These are phyloP conservation scores for Alternaria sp. DNA, from an alignment of 2,329 filamentous ascomycete species.

Conservation along the genomic window DNA sequence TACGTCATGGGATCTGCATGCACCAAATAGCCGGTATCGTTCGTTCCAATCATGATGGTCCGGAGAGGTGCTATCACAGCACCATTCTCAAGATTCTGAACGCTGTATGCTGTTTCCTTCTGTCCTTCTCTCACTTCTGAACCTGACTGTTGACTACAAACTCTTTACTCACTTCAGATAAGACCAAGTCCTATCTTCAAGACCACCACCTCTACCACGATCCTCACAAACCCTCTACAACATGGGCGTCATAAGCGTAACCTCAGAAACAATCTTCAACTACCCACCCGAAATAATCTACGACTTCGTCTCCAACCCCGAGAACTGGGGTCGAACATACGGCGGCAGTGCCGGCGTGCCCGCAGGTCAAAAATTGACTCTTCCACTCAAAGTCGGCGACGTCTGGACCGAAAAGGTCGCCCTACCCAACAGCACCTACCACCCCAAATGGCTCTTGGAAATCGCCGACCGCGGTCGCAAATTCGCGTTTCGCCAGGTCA, in stretches of 20 bases:
- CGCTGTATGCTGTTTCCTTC: fast-evolving
- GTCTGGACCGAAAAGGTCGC: background rate
- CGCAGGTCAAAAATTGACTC: fast-evolving
- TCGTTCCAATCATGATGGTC: background rate
- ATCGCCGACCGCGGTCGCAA: background rate
- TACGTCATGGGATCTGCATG: background rate
- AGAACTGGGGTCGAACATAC: background rate
- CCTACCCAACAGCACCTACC: background rate
- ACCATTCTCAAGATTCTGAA: background rate
- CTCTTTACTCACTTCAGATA: too few relatives aligned
- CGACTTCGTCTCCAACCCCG: background rate
- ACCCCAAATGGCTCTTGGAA: background rate
- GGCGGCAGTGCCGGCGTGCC: background rate
- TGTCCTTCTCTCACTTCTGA: background rate
- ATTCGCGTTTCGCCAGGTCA: background rate
- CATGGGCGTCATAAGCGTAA: background rate
- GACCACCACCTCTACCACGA: too few relatives aligned
- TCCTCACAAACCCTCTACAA: too few relatives aligned
- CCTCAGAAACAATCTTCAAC: background rate
- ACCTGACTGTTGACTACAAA: too few relatives aligned
- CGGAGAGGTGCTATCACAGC: background rate
- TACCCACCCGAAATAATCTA: background rate
- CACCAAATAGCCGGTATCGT: background rate
- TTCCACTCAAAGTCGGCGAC: background rate
- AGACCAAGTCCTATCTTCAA: too few relatives aligned